Base-by-base conservation (phyloP, 2,329 filamentous ascomycete species). In the Aphanocladium album region DNA sequence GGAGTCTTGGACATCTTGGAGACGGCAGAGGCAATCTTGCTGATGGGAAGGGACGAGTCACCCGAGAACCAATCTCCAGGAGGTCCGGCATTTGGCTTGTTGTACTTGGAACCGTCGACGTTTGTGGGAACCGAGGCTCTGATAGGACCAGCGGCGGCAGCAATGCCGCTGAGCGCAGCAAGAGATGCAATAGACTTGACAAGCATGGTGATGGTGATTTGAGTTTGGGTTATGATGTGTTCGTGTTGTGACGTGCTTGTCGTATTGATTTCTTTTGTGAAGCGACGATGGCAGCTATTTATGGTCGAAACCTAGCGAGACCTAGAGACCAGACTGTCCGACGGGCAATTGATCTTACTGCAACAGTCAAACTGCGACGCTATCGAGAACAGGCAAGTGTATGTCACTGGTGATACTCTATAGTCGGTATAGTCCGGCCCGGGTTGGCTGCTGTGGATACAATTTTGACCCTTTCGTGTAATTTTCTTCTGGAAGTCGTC, bases 91-190 rank as follows among this genome's bases (percentile, higher is more conserved):
- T 43, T 21, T 37, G 53, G 53, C 39, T 56, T 56, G 53, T 56
- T 56, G 41, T 56, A 56, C 27, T 56, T 56, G 37, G 53, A 19
- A 17, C 53, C 53, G 23, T 56, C 53, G 14, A 56, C 53, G 23
- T 56, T 56, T 12, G 53, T 56, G 4, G 53, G 53, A 23, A 56
- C 33, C 12, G 37, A 37, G 9, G n/a, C 53, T 5, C 53, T 14
- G 23, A 56, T 25, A 23, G 41, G 53, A 17, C 53, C 37, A 16
- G 53, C 53, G 19, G 53, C 53, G 37, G 23, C 23, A 23, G 37
- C 53, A 4, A 56, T 14, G 53, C 37, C 37, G n/a, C 23, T 30
- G 39, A 43, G 17, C 16, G 53, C 41, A 23, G 39, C 53, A 21
- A 56, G 21, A 19, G 41, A 19, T 11, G 53, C 23, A 33, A 56